Evolutionary conservation across 2,329 filamentous ascomycete genomes (phyloP).

Genomic region (Colletotrichum sp.): DNA sequence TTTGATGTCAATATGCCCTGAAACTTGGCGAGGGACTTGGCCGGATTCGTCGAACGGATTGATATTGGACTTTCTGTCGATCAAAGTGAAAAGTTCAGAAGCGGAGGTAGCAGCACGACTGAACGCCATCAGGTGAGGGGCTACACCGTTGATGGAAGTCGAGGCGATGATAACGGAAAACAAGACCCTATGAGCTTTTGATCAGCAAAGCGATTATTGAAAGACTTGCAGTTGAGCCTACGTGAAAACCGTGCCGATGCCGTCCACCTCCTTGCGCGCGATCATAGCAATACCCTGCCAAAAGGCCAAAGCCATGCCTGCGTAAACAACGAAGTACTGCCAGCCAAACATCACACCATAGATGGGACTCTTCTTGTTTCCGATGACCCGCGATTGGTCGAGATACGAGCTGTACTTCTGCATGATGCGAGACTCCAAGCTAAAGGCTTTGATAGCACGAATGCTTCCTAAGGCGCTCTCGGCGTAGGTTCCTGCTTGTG

Average conservation of each 20-base stretch:
- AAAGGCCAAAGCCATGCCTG: constrained; percentile 23
- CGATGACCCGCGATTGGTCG: constrained; percentile 26
- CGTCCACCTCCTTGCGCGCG: constrained; percentile 20
- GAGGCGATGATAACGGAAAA: constrained; percentile 29
- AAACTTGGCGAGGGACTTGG: constrained; percentile 34
- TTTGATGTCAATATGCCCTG: constrained; percentile 62
- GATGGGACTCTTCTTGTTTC: constrained; percentile 32
- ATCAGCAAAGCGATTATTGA: constrained; percentile 36
- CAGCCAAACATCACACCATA: constrained; percentile 34
- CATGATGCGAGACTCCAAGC: constrained; percentile 13
- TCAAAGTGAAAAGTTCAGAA: constrained; percentile 26
- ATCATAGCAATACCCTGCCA: constrained; percentile 41
- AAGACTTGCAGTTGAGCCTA: not conserved
- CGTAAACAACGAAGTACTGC: constrained; percentile 43
- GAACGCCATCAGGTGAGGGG: constrained; percentile 25
- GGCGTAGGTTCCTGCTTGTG: constrained; percentile 28
- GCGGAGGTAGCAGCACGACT: constrained; percentile 25
- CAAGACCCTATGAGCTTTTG: constrained; percentile 23
- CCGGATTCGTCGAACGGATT: constrained; percentile 23
- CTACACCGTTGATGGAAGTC: constrained; percentile 20
- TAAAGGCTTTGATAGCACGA: constrained; percentile 21
- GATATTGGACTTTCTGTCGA: constrained; percentile 28
- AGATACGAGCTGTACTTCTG: constrained; percentile 10
- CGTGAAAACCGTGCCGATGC: constrained; percentile 21
- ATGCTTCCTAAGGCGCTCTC: constrained; percentile 26